A percentile compares a stretch with the other conserved stretches of the same genome.
Conservation (phyloP, 306 rosid genomes). For the Lagenaria siceraria region DNA sequence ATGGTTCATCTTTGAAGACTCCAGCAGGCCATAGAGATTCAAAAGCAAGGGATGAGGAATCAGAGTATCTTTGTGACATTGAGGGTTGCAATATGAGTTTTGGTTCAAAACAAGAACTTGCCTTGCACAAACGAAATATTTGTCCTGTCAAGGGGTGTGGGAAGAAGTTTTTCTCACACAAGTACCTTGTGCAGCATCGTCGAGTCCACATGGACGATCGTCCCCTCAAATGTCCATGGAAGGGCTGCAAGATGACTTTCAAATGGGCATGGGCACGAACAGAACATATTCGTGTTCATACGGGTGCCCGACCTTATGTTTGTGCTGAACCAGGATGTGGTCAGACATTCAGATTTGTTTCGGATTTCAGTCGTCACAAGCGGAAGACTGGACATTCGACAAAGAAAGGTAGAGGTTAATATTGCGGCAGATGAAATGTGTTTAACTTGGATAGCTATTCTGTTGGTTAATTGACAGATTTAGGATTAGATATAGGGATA, state of each 20-base stretch:
- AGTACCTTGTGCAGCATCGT: conserved; percentile 95
- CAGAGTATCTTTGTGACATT: conserved; percentile 61
- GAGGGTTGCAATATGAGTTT: conserved; percentile 95
- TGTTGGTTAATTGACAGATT: conserved; percentile 55
- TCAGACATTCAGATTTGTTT: conserved; percentile 94
- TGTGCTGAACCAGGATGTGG: conserved; percentile 82
- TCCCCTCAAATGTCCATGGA: conserved; percentile 95
- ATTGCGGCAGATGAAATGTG: conserved; percentile 7
- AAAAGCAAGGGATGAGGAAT: conserved; percentile 39
- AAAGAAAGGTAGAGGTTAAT: conserved; percentile 49
- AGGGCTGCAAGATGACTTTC: conserved; percentile 99
- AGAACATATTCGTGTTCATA: conserved; percentile 93
- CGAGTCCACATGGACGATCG: conserved; percentile 92
- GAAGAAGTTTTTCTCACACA: conserved; percentile 93
- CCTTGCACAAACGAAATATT: conserved; percentile 60
- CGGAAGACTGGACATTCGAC: conserved; percentile 92
- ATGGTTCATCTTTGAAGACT: conserved; percentile 33
- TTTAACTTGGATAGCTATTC: conserved; percentile 29
- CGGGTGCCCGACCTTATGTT: conserved; percentile 86
- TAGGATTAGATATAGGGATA: conserved; percentile 36
- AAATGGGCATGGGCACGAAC: conserved; percentile 99
- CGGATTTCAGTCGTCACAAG: conserved; percentile 97
- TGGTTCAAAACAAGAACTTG: conserved; percentile 56
- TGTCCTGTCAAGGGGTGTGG: conserved; percentile 99
- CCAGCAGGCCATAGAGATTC: conserved; percentile 24